These are phyloP conservation scores for Epichloe bromicola DNA, from an alignment of 2,329 filamentous ascomycete genomes.

Conservation along the genomic window DNA sequence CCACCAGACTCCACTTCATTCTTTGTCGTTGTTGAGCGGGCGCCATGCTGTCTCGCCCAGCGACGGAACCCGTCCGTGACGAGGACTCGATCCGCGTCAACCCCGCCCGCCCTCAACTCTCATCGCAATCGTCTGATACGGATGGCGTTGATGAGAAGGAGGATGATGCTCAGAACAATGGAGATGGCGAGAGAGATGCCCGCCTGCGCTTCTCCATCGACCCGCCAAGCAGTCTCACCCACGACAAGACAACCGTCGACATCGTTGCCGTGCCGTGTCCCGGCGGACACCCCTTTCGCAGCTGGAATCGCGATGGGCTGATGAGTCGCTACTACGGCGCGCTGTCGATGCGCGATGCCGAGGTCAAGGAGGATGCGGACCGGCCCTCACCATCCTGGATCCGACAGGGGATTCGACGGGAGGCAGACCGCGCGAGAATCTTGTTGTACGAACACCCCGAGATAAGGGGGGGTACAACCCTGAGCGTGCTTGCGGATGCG, in stretches of 20 bases:
- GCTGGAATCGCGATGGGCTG: constrained; percentile 38
- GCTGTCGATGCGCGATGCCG: constrained; percentile 26
- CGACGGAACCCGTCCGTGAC: constrained; percentile 6
- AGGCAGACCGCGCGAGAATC: constrained; percentile 34
- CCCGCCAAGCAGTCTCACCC: constrained; percentile 21
- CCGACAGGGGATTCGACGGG: constrained; percentile 35
- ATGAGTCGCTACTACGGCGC: constrained; percentile 33
- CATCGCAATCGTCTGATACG: not conserved
- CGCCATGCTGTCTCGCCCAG: not conserved
- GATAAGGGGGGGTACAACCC: constrained; percentile 29
- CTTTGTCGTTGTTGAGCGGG: too few species aligned
- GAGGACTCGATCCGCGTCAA: too few species aligned
- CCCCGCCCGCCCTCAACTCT: constrained; percentile 2
- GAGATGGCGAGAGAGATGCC: not conserved
- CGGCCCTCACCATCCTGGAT: constrained; percentile 33
- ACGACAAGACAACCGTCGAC: constrained; percentile 42
- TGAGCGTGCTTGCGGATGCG: constrained; percentile 32
- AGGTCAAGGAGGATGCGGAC: constrained; percentile 12
- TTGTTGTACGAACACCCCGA: constrained; percentile 38
- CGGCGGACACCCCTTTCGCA: constrained; percentile 37
- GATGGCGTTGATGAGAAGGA: not conserved
- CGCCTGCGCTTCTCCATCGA: constrained; percentile 20
- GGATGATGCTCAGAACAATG: not conserved
- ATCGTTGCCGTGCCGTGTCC: constrained; percentile 41
- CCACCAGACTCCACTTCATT: too few species aligned